These are phyloP conservation scores for Penicillium bovifimosum DNA, from an alignment of 495 filamentous ascomycete genomes.

Conservation along the genomic window DNA sequence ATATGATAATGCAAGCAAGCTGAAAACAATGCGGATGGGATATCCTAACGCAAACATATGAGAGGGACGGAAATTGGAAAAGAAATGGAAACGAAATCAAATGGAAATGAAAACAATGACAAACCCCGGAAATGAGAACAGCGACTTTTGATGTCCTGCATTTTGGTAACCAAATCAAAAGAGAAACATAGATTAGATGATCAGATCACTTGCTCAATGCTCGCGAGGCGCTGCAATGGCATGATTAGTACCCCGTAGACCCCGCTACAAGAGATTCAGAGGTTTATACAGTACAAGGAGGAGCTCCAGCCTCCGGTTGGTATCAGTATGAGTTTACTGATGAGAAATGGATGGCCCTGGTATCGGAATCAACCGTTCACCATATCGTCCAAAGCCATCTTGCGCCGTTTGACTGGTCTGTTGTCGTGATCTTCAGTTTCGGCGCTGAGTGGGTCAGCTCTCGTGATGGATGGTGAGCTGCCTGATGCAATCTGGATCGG, in stretches of 20 bases:
- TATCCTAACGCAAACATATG: not conserved
- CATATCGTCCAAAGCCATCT: slow-evolving; percentile 53
- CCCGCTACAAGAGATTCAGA: slow-evolving; percentile 29
- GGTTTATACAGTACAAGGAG: slow-evolving; percentile 25
- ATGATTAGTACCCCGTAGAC: slow-evolving; percentile 30
- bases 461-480: slow-evolving; percentile 13
- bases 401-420: slow-evolving; percentile 66
- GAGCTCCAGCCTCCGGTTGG: slow-evolving; percentile 15
- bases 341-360: not conserved
- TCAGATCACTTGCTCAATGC: slow-evolving; percentile 3
- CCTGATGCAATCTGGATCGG: slow-evolving; percentile 9
- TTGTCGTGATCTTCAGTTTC: slow-evolving; percentile 25
- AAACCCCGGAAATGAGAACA: slow-evolving; percentile 8
- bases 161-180: not conserved
- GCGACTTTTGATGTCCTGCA: slow-evolving; percentile 4
- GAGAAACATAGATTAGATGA: slow-evolving; percentile 5
- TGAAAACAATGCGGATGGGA: slow-evolving; percentile 5
- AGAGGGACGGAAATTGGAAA: too few species aligned
- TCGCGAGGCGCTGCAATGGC: not conserved
- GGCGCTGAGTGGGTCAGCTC: slow-evolving; percentile 14
- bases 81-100: slow-evolving; percentile 5
- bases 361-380: slow-evolving; percentile 34
- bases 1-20: not conserved
- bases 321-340: slow-evolving; percentile 4
- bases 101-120: slow-evolving; percentile 2